A percentile compares a stretch with the other conserved stretches of the same genome.
Conservation (phyloP, 78 protist species). For the Pigoraptor vietnamica region DNA sequence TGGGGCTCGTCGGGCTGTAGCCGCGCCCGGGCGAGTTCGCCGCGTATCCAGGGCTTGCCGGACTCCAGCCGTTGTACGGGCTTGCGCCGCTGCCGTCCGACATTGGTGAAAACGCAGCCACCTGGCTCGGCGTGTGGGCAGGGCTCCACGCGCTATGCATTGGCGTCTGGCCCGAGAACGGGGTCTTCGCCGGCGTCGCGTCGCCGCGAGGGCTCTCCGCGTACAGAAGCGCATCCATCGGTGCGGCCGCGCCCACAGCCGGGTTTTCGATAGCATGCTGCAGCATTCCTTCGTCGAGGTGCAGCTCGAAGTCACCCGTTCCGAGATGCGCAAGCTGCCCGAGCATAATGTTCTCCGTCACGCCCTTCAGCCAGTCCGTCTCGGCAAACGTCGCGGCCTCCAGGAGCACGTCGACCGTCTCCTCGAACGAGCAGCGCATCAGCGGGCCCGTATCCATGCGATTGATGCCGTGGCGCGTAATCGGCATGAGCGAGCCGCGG, state of each 20-base stretch:
- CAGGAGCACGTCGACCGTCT: slow-evolving; percentile 95
- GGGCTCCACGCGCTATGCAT: not conserved
- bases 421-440: slow-evolving; percentile 96
- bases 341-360: slow-evolving; percentile 91
- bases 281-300: slow-evolving; percentile 68
- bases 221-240: not conserved
- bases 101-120: not conserved
- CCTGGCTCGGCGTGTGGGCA: not conserved
- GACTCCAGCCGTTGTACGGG: not conserved
- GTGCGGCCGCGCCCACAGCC: not conserved
- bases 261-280: slow-evolving; percentile 20
- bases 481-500: slow-evolving; percentile 90
- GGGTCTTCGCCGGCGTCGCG: not conserved
- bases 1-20: slow-evolving; percentile 64
- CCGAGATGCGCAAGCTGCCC: slow-evolving; percentile 95
- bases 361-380: slow-evolving; percentile 87
- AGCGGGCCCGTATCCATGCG: slow-evolving; percentile 64
- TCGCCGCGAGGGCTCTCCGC: not conserved
- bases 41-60: not conserved
- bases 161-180: not conserved
- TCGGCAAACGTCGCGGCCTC: slow-evolving; percentile 93
- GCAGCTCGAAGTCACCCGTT: slow-evolving; percentile 80
- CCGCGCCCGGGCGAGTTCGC: not conserved
- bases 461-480: slow-evolving; percentile 99
- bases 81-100: not conserved